Base-by-base conservation (phyloP, 2,329 filamentous ascomycete genomes). In the Aquanectria penicillioides region DNA sequence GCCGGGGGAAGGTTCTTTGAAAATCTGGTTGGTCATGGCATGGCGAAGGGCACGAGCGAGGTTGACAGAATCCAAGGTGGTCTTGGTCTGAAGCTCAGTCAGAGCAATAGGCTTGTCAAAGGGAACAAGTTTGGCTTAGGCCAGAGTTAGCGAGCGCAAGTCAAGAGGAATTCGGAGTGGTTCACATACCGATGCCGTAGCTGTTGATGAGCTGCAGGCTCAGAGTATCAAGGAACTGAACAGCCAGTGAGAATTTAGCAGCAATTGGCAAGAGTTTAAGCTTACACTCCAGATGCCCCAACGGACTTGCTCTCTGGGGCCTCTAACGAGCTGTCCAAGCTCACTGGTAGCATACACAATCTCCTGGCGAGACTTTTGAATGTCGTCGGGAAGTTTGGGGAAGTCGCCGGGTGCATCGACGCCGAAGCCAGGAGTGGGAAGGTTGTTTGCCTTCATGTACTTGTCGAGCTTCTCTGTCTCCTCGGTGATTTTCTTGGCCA, bases 1-100 rank as follows among this genome's bases (percentile, higher is more conserved):
- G 1, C 81, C 81, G 0, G 82, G 80, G 5, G 70, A 69, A 1
- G 81, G 78, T 63, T 88, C 85, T 37, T 74, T 68, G 71, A 89
- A 87, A 56, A 88, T 78, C 10, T 77, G 75, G 62, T 81, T 83
- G 11, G 84, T 86, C 78, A 87, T 87, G 33, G 81, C 83, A 69
- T 86, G 80, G 7, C 85, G 82, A 23, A 86, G 71, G 6, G 83
- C 73, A 40, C 83, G 80, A 11, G 79, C 77, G 15, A 86, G 74
- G 65, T 85, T 84, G 61, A 80, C 75, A 23, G 79, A 73, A 62
- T 83, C 80, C 18, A 85, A 69, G 0, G 75, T 64, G 0, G 80
- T 81, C 62, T 79, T 80, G 38, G 73, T 63, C 44, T 81, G 73
- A 4, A 86, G 78, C 43, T 84, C 76, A 20, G 71, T 51, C 18